phyloP scores from a whole-genome alignment of 2,329 filamentous ascomycete genomes.

The Lecanosticta acicola region DNA sequence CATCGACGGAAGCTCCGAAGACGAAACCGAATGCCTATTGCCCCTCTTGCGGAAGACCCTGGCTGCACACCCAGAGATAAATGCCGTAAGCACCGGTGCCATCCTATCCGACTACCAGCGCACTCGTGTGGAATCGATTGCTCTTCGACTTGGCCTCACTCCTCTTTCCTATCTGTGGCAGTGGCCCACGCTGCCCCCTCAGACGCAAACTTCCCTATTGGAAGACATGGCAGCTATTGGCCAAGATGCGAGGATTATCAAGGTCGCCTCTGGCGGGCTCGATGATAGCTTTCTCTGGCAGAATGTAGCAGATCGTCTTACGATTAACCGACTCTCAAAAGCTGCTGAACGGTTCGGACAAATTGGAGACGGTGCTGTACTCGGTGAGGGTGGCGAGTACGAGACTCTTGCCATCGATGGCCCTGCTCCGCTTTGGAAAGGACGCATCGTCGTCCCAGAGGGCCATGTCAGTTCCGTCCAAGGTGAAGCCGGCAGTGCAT shows the following conservation, averaged over 20 bases:
- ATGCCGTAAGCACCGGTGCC: conserved; percentile 83
- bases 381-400: conserved; percentile 94
- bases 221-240: conserved; percentile 73
- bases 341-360: conserved; percentile 63
- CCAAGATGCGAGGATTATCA: conserved; percentile 86
- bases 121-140: conserved; percentile 89
- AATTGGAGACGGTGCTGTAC: conserved; percentile 59
- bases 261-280: conserved; percentile 85
- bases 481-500: conserved; percentile 73
- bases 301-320: conserved; percentile 58
- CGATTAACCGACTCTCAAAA: conserved; percentile 45
- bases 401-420: conserved; percentile 87
- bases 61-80: conserved; percentile 66
- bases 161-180: conserved; percentile 91
- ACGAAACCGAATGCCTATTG: conserved; percentile 86
- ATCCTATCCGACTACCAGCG: conserved; percentile 95
- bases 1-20: conserved; percentile 42
- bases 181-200: conserved; percentile 65
- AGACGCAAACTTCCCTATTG: conserved; percentile 52
- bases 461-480: conserved; percentile 49
- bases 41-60: conserved; percentile 66
- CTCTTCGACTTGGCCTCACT: conserved; percentile 71
- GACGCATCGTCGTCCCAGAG: conserved; percentile 58
- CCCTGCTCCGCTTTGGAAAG: conserved; percentile 65
- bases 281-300: conserved; percentile 76